Base-by-base conservation (phyloP, 2,329 filamentous ascomycete species). In the Apiospora marii region DNA sequence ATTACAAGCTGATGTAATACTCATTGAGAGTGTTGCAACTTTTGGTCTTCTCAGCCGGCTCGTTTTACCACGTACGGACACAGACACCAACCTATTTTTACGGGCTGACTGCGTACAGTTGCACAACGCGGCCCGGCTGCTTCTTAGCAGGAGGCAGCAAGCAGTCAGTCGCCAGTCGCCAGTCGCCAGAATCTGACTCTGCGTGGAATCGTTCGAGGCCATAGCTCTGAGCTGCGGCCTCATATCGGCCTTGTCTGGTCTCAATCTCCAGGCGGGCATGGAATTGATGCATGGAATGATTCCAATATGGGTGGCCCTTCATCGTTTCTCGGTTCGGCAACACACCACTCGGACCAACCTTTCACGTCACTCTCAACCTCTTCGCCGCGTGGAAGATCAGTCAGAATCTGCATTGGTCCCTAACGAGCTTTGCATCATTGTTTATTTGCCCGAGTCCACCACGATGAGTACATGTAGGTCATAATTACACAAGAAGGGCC, bases 1-100 rank as follows among this genome's bases (percentile, higher is more conserved):
- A n/a, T 41, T 64, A 41, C 34, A 64, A 64, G 58, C 58, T 64
- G 58, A 41, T 64, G 58, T 64, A 64, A 64, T 41, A n/a, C 58
- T 64, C 22, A n/a, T 13, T n/a, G n/a, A 14, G 58, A 64, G 30
- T 64, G 58, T 10, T 24, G 58, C 58, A 41, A 14, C 58, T 16
- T 30, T n/a, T 30, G 30, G 8, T 37, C 16, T 61, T 37, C 27
- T 61, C 53, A 61, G 53, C 53, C 53, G 30, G 30, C 14, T 16
- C 4, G 16, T 61, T 37, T 30, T 61, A 61, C 53, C 30, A 37
- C 53, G 30, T 37, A 58, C 16, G 37, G 53, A 2, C 53, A 61
- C 14, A 4, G 58, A 41, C 34, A 64, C 19, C 19, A 64, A 41
- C 58, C 37, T 34, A 22, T 34, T 34, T 61, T 61, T 61, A 61